phyloP scores from a whole-genome alignment of 2,329 filamentous ascomycete genomes.

The Septoria petroselini region DNA sequence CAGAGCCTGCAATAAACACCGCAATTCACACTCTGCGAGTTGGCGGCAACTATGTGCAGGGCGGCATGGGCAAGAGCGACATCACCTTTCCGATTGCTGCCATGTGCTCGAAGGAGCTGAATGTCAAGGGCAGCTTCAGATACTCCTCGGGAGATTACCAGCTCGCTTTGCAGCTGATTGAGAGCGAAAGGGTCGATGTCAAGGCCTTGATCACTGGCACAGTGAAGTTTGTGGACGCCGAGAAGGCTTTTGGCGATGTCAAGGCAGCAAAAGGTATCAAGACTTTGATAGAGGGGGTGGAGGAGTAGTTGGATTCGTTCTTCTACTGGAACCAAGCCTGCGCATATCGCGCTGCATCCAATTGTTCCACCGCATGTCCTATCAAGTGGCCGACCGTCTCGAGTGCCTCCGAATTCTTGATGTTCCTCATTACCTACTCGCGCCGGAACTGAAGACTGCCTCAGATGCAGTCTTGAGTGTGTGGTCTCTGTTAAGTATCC shows the following conservation, averaged over 20 bases:
- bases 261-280: slow-evolving; percentile 77
- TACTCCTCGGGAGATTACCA: slow-evolving; percentile 87
- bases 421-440: too few species aligned
- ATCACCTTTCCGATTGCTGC: slow-evolving; percentile 91
- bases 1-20: slow-evolving; percentile 50
- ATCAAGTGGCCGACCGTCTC: too few species aligned
- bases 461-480: too few species aligned
- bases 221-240: slow-evolving; percentile 77
- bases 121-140: slow-evolving; percentile 80
- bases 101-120: slow-evolving; percentile 85
- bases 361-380: too few species aligned
- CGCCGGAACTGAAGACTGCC: too few species aligned
- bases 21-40: slow-evolving; percentile 49
- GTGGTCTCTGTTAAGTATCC: too few species aligned
- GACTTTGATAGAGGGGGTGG: slow-evolving; percentile 49
- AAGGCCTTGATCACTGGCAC: slow-evolving; percentile 77
- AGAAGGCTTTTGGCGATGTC: slow-evolving; percentile 82
- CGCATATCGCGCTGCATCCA: too few species aligned
- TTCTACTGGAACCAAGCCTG: neutral
- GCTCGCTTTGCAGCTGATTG: slow-evolving; percentile 74
- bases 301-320: slow-evolving; percentile 20
- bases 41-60: slow-evolving; percentile 63
- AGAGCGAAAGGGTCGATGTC: slow-evolving; percentile 64
- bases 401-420: too few species aligned
- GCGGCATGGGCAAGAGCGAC: slow-evolving; percentile 83